phyloP scores from a whole-genome alignment of 1,139 yeast species.

The Kodamaea derodonti region DNA sequence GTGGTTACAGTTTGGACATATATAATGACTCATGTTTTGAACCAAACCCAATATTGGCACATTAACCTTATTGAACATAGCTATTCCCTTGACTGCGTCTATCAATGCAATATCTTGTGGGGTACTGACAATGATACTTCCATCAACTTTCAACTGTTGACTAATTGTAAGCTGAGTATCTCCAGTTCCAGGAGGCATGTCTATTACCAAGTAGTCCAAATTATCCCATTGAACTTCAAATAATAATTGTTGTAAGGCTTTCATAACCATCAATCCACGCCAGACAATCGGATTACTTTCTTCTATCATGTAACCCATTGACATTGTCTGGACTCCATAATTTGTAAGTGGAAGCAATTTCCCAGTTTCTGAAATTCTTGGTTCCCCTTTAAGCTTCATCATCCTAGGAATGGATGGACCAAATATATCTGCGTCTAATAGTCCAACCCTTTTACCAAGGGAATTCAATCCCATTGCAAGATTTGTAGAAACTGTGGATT shows the following conservation, averaged over 20 bases:
- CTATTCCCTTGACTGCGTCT: constrained; percentile 78
- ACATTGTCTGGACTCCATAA: constrained; percentile 81
- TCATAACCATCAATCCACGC: constrained; percentile 87
- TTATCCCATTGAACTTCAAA: constrained; percentile 78
- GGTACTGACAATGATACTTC: constrained; percentile 79
- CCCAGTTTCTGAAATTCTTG: constrained; percentile 53
- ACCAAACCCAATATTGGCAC: constrained; percentile 79
- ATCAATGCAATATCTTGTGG: constrained; percentile 84
- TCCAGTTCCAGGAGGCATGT: constrained; percentile 93
- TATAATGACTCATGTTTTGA: constrained; percentile 76
- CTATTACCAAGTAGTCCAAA: constrained; percentile 70
- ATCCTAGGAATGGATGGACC: constrained; percentile 81
- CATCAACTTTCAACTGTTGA: constrained; percentile 72
- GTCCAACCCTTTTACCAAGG: constrained; percentile 58
- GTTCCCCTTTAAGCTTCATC: constrained; percentile 63
- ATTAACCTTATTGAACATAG: constrained; percentile 70
- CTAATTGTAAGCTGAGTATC: constrained; percentile 81
- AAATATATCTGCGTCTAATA: constrained; percentile 77
- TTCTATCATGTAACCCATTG: constrained; percentile 80
- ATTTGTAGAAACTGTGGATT: constrained; percentile 60
- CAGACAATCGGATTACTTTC: constrained; percentile 74
- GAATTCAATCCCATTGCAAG: constrained; percentile 59
- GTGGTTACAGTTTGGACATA: constrained; percentile 74
- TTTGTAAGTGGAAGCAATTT: constrained; percentile 66
- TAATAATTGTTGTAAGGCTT: constrained; percentile 75